Base-by-base conservation (phyloP, 805 yeast genomes). In the Brettanomyces sp. region DNA sequence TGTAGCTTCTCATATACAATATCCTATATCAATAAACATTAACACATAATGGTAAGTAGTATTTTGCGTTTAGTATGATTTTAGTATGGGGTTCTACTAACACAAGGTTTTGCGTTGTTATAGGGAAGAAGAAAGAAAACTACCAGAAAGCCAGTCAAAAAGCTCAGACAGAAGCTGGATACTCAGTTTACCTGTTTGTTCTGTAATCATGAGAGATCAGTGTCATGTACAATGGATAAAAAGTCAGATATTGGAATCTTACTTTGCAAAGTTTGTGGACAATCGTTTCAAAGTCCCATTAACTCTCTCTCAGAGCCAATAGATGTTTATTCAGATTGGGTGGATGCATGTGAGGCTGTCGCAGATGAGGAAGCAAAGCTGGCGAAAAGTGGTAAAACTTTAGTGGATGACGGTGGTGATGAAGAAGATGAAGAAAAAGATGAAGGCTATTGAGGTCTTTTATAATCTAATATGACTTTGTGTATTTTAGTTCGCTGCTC, bases 291-390 rank as follows among this genome's bases (percentile, higher is more conserved):
- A 63, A 79, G 95, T 4, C 79, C 89, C 41, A 87, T 90, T 54
- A 87, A 87, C 62, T 77, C 87, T 3, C 69, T 84, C 44, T 79
- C 88, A 13, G 96, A 86, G 47, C 96, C 99, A 0, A 89, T 91
- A 38, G 99, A 91, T 66, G 85, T 91, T 13, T 91, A 91, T 61
- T 83, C 95, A 42, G 98, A 91, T 63, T 91, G 99, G 99, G 88
- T 88, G 45, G 99, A 91, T 69, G 98, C 98, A 1, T 85, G 91
- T 66, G 95, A 85, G 57, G 88, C 85, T 33, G 83, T 85, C 44
- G 93, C 91, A 0, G 86, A 84, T 53, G 87, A 82, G 68, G 61
- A 56, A 41, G 56, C 50, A 7, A 45, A 39, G 5, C 28, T 50
- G 23, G 52, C 47, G 35, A 61, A 56, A 5, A 65, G 58, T 12